Percentiles rank a stretch among this genome's conserved stretches.
Evolutionary conservation across 163 green algal species (phyloP).

Genomic region (Coccomyxa subellipsoidea): DNA sequence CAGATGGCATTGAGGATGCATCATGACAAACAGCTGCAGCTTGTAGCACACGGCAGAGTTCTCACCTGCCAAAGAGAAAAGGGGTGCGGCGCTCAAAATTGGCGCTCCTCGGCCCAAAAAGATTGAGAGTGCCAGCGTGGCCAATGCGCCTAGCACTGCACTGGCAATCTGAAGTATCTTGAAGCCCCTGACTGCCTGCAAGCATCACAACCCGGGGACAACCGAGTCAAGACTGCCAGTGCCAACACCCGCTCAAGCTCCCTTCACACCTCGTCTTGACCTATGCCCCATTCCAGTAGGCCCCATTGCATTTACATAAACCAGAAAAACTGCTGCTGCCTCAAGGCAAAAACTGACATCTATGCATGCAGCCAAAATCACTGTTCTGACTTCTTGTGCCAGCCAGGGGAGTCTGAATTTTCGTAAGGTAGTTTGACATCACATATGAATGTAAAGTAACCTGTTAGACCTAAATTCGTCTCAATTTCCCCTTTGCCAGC

Average conservation of each 20-base stretch:
- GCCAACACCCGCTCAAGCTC: background rate
- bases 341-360: too few relatives aligned
- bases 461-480: too few relatives aligned
- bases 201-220: background rate
- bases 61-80: background rate
- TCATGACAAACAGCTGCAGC: background rate
- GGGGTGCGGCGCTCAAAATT: background rate
- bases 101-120: background rate
- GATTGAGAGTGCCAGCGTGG: background rate
- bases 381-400: too few relatives aligned
- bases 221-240: too few relatives aligned
- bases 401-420: too few relatives aligned
- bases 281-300: background rate
- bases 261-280: background rate
- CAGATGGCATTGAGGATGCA: too few relatives aligned
- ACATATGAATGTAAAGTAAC: too few relatives aligned
- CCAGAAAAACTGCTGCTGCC: too few relatives aligned
- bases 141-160: background rate
- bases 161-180: background rate
- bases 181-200: constrained; percentile 1
- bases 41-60: background rate
- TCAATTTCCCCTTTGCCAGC: too few relatives aligned
- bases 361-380: too few relatives aligned
- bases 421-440: too few relatives aligned
- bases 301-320: background rate